phyloP scores from a whole-genome alignment of 2,329 filamentous ascomycete genomes.

The Trichophyton verrucosum region DNA sequence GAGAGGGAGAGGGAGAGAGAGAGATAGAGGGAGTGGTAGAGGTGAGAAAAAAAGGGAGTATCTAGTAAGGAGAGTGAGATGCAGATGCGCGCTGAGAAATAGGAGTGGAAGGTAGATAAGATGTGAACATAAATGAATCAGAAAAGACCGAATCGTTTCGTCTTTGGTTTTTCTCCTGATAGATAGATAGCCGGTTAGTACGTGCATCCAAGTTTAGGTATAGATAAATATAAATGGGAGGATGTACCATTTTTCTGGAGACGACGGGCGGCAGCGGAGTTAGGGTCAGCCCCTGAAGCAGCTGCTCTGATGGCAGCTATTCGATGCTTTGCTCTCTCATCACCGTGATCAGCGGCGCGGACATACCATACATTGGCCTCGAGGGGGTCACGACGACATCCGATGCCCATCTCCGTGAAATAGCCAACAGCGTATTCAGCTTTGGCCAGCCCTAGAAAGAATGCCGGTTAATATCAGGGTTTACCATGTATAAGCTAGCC shows the following conservation, averaged over 20 bases:
- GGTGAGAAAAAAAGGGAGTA: not conserved
- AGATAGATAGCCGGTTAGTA: not conserved
- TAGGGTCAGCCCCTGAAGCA: conserved; percentile 44
- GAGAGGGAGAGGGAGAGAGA: no score
- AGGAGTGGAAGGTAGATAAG: not conserved
- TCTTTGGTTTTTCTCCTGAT: conserved; percentile 14
- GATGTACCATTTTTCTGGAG: conserved; percentile 15
- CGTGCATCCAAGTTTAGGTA: not conserved
- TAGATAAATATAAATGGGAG: not conserved
- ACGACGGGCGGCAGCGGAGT: conserved; percentile 9
- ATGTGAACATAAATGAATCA: not conserved
- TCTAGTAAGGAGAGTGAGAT: not conserved
- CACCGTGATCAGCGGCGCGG: conserved; percentile 80
- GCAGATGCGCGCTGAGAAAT: not conserved
- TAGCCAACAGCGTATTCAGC: conserved; percentile 95
- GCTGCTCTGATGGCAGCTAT: conserved; percentile 78
- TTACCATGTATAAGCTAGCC: not conserved
- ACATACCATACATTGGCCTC: conserved; percentile 99
- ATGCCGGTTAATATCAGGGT: conserved; percentile 2
- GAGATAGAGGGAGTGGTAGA: not conserved
- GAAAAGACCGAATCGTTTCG: conserved; percentile 14
- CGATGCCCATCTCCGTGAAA: conserved; percentile 97
- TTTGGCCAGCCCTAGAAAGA: conserved; percentile 36
- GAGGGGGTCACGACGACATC: conserved; percentile 82
- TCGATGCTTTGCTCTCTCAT: conserved; percentile 77